Conservation (phyloP, 2,329 filamentous ascomycete species). For the Neodidymelliopsis sp. region DNA sequence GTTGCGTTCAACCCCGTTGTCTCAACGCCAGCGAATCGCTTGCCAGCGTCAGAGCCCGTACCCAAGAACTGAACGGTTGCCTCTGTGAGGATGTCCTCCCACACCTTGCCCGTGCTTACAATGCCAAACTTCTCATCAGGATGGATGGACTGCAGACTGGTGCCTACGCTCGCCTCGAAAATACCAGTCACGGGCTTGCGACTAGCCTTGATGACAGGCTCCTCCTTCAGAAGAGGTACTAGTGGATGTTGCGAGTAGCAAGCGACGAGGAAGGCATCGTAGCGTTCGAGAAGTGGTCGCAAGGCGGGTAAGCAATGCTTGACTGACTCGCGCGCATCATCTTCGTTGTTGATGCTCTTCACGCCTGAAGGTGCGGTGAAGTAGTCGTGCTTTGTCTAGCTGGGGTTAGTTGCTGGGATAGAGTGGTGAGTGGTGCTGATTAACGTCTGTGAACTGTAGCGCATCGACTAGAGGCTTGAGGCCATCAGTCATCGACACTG, state of each 20-base stretch:
- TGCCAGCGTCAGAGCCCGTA: conserved; percentile 42
- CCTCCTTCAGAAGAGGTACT: conserved; percentile 66
- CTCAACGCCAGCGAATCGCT: conserved; percentile 78
- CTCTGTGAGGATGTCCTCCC: conserved; percentile 74
- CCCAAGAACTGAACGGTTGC: conserved; percentile 74
- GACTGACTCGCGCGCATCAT: conserved; percentile 71
- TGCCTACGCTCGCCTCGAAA: conserved; percentile 81
- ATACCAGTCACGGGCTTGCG: conserved; percentile 76
- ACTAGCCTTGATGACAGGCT: conserved; percentile 45
- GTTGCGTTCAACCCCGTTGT: conserved; percentile 82
- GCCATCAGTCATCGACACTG: conserved; percentile 72
- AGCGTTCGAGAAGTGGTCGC: conserved; percentile 53
- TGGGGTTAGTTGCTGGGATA: conserved; percentile 52
- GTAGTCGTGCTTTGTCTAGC: conserved; percentile 60
- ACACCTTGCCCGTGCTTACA: conserved; percentile 84
- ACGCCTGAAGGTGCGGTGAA: conserved; percentile 75
- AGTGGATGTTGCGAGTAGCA: conserved; percentile 89
- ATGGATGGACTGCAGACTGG: conserved; percentile 65
- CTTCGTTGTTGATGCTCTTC: conserved; percentile 78
- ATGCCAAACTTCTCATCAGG: conserved; percentile 75
- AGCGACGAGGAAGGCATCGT: conserved; percentile 83
- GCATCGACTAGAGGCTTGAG: conserved; percentile 61
- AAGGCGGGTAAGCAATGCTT: conserved; percentile 67
- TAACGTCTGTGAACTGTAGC: conserved; percentile 55
- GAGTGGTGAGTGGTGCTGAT: conserved; percentile 37